Percentiles rank a stretch among this genome's conserved stretches.
Conservation (phyloP, 2,329 filamentous ascomycete genomes). For the Verticillium nonalfalfae region DNA sequence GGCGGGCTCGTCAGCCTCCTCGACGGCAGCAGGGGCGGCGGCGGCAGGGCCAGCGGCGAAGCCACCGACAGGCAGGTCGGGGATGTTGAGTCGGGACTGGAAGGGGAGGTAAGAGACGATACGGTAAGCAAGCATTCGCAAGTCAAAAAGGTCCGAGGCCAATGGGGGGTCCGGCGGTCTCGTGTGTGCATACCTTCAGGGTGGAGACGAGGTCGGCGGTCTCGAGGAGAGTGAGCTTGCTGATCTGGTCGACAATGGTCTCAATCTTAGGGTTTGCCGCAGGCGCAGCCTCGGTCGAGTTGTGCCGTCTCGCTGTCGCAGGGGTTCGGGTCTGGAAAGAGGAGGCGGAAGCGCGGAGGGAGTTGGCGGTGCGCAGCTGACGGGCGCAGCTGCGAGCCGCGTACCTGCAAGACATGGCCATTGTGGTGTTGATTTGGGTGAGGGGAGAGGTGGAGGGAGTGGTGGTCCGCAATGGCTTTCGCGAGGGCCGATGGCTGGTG, state of each 20-base stretch:
- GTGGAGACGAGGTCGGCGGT: conserved; percentile 92
- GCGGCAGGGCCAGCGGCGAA: conserved; percentile 68
- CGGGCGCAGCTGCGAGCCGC: conserved; percentile 59
- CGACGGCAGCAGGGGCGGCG: conserved; percentile 55
- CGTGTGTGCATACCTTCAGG: conserved; percentile 66
- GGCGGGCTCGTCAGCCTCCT: conserved; percentile 84
- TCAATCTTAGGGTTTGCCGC: conserved; percentile 79
- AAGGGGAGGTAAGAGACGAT: background rate
- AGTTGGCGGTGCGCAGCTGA: conserved; percentile 46
- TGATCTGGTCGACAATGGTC: conserved; percentile 96
- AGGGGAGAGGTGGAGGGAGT: background rate
- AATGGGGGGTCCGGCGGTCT: background rate
- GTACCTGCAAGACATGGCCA: conserved; percentile 58
- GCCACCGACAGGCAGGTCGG: conserved; percentile 90
- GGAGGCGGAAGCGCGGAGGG: conserved; percentile 38
- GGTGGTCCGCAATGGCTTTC: background rate
- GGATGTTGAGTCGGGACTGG: conserved; percentile 91
- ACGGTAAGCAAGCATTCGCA: conserved; percentile 7
- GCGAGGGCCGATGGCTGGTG: conserved; percentile 1
- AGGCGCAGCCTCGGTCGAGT: conserved; percentile 70
- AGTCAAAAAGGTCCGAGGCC: too few species aligned
- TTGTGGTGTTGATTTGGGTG: conserved; percentile 25
- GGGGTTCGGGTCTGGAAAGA: conserved; percentile 40
- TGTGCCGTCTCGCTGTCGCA: conserved; percentile 66
- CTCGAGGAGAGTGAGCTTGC: conserved; percentile 94